These are phyloP conservation scores for Rhizomucor miehei DNA, from an alignment of 371 early-diverging fungal genomes.

Conservation along the genomic window DNA sequence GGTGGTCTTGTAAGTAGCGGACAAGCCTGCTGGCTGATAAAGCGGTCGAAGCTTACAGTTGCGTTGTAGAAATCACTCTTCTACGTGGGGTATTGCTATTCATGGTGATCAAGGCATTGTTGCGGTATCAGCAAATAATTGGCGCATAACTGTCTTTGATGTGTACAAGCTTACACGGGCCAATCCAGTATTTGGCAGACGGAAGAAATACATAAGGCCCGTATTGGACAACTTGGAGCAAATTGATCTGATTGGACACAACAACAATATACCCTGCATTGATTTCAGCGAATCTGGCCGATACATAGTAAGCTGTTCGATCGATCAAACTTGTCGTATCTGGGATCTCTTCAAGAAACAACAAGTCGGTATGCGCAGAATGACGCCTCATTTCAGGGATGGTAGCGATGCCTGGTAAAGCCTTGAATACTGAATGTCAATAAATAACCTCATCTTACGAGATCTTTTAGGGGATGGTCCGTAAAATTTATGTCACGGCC, in stretches of 20 bases:
- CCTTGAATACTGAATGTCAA: not conserved
- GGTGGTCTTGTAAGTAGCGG: constrained; percentile 23
- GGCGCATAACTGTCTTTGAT: constrained; percentile 53
- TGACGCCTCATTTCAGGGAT: constrained; percentile 9
- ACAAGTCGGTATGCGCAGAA: constrained; percentile 15
- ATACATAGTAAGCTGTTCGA: constrained; percentile 56
- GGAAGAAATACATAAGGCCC: not conserved
- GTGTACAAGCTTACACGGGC: constrained; percentile 22
- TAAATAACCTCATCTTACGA: not conserved
- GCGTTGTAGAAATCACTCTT: constrained; percentile 17
- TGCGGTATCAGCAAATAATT: constrained; percentile 62
- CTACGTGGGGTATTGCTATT: constrained; percentile 67
- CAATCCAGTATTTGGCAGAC: constrained; percentile 17
- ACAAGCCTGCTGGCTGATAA: too few relatives aligned
- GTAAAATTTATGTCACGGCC: constrained; percentile 37
- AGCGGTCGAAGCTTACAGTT: constrained; percentile 6
- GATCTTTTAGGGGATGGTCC: constrained; percentile 40
- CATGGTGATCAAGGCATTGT: constrained; percentile 49
- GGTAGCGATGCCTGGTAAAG: constrained; percentile 20
- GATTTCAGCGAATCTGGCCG: constrained; percentile 54
- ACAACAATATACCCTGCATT: constrained; percentile 62
- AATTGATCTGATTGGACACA: constrained; percentile 46
- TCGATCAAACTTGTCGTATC: constrained; percentile 48
- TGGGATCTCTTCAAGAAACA: constrained; percentile 43
- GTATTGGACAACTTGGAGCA: constrained; percentile 10